Conservation (phyloP, 768 basidiomycete species). For the Tulasnella sp. region DNA sequence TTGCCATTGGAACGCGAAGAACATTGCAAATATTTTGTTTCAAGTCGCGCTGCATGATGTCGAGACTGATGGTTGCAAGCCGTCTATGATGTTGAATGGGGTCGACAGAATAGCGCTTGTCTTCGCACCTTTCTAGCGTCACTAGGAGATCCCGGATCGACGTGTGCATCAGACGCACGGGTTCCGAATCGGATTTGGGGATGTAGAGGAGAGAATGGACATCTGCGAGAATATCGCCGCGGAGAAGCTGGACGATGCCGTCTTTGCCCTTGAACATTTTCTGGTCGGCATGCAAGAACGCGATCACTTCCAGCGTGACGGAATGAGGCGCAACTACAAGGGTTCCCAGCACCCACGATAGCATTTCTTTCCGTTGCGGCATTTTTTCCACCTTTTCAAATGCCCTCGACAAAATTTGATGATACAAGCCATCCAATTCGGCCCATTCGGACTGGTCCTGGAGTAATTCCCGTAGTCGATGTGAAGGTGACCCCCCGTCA, state of each 20-base stretch:
- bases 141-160: not conserved
- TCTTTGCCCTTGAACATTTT: not conserved
- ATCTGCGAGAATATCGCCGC: not conserved
- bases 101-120: not conserved
- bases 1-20: no score
- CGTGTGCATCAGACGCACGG: not conserved
- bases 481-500: no score
- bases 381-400: no score
- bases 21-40: no score
- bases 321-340: not conserved
- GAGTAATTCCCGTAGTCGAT: no score
- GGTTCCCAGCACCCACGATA: not conserved
- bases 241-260: not conserved
- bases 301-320: not conserved
- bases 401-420: no score
- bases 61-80: not conserved
- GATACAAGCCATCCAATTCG: not conserved
- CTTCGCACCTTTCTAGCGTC: not conserved
- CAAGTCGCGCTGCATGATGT: not conserved
- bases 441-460: not conserved
- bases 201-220: not conserved
- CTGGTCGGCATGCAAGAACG: not conserved
- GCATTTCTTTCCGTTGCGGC: not conserved
- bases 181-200: not conserved
- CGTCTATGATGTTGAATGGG: not conserved